Base-by-base conservation (phyloP, 2,329 filamentous ascomycete species). In the Helicocarpus griseus region DNA sequence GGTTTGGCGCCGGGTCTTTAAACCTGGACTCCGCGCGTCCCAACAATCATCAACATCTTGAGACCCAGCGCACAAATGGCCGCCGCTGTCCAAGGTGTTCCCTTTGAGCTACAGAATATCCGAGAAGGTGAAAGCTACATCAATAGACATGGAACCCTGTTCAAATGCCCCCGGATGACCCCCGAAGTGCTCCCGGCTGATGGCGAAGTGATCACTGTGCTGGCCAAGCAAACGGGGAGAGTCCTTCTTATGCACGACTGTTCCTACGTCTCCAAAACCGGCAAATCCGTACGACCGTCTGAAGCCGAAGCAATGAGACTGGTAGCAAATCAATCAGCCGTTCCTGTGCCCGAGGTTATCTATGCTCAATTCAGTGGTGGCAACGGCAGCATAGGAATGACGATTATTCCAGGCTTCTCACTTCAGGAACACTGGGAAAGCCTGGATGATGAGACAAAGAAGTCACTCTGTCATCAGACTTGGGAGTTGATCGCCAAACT, bases 401-500 rank as follows among this genome's bases (percentile, higher is more conserved):
- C 36, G 5, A 29, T 51, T 41, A 53, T 60, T 33, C 35, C 49
- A 22, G 56, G 59, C 13, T 33, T 38, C 33, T 29, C 53, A 19
- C 48, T 60, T 26, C 44, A 56, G 11, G 19, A 41, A 19, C 56
- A 50, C 33, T 61, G 55, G 53, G 49, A 58, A 45, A 53, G 4
- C 14, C 26, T 61, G 24, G 54, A 56, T 31, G 43, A 54, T 9
- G 24, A 54, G 17, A 47, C 40, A 26, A 62, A 62, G 47, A 46
- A 60, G 38, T 58, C 47, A 44, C 22, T 58, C 13, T 61, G 57
- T 48, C 52, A 41, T 45, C 58, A 58, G 51, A 46, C 50, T n/a
- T 62, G 56, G 57, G 47, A 53, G n/a, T 26, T 60, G 0, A 50
- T 63, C 19, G 54, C 53, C 13, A 48, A 58, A 31, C 43, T 57